Conservation (phyloP, 495 filamentous ascomycete genomes). For the Thermochaetoides thermophila region DNA sequence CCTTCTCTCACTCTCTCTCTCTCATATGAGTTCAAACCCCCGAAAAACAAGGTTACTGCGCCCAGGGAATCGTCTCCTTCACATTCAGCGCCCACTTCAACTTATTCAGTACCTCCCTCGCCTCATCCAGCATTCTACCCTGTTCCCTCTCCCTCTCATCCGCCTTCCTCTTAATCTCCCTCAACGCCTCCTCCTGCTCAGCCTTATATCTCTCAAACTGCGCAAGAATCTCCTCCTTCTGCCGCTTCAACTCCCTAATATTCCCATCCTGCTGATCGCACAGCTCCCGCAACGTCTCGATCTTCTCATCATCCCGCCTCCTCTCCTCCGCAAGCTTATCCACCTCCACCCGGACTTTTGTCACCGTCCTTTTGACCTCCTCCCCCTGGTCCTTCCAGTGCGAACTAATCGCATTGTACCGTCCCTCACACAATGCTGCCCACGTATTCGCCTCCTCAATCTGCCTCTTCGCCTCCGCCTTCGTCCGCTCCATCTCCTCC, state of each 20-base stretch:
- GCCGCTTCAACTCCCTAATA: constrained; percentile 39
- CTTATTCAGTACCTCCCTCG: constrained; percentile 47
- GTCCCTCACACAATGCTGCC: constrained; percentile 37
- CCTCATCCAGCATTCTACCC: constrained; percentile 39
- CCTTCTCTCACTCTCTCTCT: not conserved
- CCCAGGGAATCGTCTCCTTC: constrained; percentile 39
- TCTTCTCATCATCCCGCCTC: constrained; percentile 42
- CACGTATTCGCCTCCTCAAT: constrained; percentile 47
- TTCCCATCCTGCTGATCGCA: constrained; percentile 57
- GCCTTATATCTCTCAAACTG: constrained; percentile 49
- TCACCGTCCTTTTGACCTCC: constrained; percentile 37
- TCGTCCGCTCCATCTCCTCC: constrained; percentile 46
- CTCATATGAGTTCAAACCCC: too few species aligned
- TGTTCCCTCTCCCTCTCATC: constrained; percentile 38
- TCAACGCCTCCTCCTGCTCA: constrained; percentile 44
- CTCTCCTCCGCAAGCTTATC: constrained; percentile 32
- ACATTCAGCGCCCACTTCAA: constrained; percentile 56
- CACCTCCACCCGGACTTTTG: constrained; percentile 40
- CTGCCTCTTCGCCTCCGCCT: constrained; percentile 43
- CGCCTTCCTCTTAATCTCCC: constrained; percentile 40
- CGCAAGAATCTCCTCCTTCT: constrained; percentile 43
- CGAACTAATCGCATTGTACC: constrained; percentile 57
- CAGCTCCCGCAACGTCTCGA: constrained; percentile 40
- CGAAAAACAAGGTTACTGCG: constrained; percentile 18
- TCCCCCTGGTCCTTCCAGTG: constrained; percentile 52